phyloP scores from a whole-genome alignment of 2,329 filamentous ascomycete species.

The Ascochyta koolunga region DNA sequence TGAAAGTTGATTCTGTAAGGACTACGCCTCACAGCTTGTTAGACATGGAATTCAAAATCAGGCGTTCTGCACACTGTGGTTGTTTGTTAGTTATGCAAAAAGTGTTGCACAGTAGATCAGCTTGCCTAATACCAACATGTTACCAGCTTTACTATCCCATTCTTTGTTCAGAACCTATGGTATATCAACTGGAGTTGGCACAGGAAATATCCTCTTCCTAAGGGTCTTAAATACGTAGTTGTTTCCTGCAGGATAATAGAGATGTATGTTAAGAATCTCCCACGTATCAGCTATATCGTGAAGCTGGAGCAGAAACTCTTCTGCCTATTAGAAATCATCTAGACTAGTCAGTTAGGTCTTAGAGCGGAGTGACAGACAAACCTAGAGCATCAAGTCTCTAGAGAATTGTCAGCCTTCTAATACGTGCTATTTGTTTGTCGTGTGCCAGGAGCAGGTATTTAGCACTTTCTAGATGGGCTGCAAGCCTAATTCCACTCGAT shows the following conservation, averaged over 20 bases:
- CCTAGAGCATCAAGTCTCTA: constrained; percentile 10
- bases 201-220: not conserved
- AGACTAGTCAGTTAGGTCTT: no score
- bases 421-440: constrained; percentile 8
- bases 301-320: not conserved
- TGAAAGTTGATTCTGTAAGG: not conserved
- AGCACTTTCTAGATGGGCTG: constrained; percentile 8
- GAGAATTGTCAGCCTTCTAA: constrained; percentile 11
- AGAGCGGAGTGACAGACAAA: not conserved
- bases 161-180: not conserved
- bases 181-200: not conserved
- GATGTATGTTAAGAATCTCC: not conserved
- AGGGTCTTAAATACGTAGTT: no score
- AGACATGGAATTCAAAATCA: not conserved
- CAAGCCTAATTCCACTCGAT: constrained; percentile 12
- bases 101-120: no score
- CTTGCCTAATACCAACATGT: not conserved
- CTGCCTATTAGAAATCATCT: not conserved
- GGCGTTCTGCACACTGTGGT: not conserved
- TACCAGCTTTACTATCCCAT: not conserved
- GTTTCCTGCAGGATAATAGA: not conserved
- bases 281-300: not conserved
- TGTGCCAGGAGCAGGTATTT: constrained; percentile 9
- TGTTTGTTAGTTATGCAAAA: no score
- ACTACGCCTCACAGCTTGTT: not conserved